A percentile compares a stretch with the other conserved stretches of the same genome.
Conservation (phyloP, 108 stramenopile genomes). For the Cyclotella choctawhatcheeana region DNA sequence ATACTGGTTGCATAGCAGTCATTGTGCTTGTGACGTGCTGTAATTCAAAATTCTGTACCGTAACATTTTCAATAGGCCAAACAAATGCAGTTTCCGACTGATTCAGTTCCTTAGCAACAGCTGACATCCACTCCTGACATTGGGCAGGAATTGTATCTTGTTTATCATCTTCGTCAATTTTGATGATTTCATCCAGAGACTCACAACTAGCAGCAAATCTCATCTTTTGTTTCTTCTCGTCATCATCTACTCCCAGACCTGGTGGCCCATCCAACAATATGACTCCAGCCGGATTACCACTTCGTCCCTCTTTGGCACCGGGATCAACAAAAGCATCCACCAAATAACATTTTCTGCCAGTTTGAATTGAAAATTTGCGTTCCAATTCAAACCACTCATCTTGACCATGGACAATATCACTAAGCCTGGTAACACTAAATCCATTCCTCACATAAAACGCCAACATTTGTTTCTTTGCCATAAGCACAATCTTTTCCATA, state of each 20-base stretch:
- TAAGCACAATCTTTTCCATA: conserved; percentile 66
- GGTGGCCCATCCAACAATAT: conserved; percentile 70
- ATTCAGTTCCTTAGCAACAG: conserved; percentile 93
- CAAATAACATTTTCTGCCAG: conserved; percentile 56
- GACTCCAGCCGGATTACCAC: conserved; percentile 97
- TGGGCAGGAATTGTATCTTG: conserved; percentile 22
- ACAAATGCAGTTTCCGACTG: conserved; percentile 81
- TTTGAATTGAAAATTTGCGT: conserved; percentile 39
- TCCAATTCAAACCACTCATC: conserved; percentile 83
- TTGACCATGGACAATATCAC: conserved; percentile 66
- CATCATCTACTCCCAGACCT: conserved; percentile 1
- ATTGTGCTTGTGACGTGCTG: conserved; percentile 16
- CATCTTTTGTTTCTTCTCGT: conserved; percentile 2
- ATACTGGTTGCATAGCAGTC: no score
- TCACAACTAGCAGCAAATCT: conserved; percentile 20
- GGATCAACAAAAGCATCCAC: conserved; percentile 88
- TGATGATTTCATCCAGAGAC: conserved; percentile 33
- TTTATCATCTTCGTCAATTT: conserved; percentile 38
- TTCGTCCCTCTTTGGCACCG: conserved; percentile 58
- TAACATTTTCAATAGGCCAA: conserved; percentile 13
- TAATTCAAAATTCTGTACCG: not conserved
- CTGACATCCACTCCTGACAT: conserved; percentile 80
- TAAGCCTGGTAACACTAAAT: conserved; percentile 51
- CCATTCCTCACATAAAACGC: conserved; percentile 86
- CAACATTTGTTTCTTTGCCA: conserved; percentile 77